Conservation (phyloP, 2,329 filamentous ascomycete genomes). For the Triangularia setosa region DNA sequence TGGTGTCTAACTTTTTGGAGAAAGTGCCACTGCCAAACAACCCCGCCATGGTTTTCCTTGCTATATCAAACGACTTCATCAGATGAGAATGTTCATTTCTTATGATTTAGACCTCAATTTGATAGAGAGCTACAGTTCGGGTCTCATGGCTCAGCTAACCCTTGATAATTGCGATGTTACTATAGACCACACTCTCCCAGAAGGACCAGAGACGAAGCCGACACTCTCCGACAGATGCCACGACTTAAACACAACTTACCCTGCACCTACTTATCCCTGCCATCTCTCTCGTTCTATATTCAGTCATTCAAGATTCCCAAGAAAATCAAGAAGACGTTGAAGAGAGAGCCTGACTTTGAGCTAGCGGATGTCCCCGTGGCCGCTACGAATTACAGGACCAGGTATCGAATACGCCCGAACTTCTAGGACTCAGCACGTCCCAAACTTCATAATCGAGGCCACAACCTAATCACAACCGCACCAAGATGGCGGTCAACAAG, state of each 20-base stretch:
- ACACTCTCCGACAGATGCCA: too few relatives aligned
- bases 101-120: not conserved
- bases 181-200: not conserved
- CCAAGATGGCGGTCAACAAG: not conserved
- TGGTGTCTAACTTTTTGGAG: conserved; percentile 1
- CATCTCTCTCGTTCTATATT: not conserved
- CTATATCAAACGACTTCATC: not conserved
- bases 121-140: not conserved
- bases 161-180: not conserved
- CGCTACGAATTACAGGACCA: too few relatives aligned
- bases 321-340: not conserved
- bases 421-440: not conserved
- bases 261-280: not conserved
- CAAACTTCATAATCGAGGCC: too few relatives aligned
- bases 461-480: not conserved
- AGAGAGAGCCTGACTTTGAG: not conserved
- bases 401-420: not conserved
- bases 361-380: too few relatives aligned
- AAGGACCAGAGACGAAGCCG: too few relatives aligned
- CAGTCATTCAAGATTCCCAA: not conserved
- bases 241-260: not conserved
- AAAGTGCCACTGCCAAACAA: not conserved
- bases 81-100: not conserved
- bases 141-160: not conserved
- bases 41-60: conserved; percentile 1